Evolutionary conservation across 2,329 filamentous ascomycete genomes (phyloP), one percentile per base, ranked within the genome.

Genomic region (Fusarium sp.): DNA sequence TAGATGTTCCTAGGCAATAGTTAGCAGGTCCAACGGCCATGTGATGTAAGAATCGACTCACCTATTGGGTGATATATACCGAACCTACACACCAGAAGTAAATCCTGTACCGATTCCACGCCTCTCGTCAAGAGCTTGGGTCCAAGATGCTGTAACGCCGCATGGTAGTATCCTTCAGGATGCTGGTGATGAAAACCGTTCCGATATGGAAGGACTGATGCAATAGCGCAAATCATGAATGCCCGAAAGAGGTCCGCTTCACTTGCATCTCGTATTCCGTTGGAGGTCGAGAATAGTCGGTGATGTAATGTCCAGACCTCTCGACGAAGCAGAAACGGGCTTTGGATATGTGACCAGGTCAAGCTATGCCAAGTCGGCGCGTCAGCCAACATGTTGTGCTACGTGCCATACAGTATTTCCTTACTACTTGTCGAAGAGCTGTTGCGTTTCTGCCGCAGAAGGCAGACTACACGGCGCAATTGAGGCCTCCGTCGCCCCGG

Each of bases 21-120:
- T 67, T 6, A 68, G 44, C 8, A 51, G 12, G 13, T n/a, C 23
- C 5, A 18, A 11, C 3, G n/a, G 15, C 41, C 27, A 1, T 10
- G 37, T 16, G 2, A 2, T 3, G 3, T 5, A 15, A 2, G 8
- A 4, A 1, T 9, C 3, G 6, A 31, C 16, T n/a, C 47, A 61
- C 71, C 68, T 1, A 73, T 72, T 0, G 68, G 66, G 28, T 73
- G 66, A 10, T 73, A 73, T 23, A 73, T 73, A 3, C 71, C 72
- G 11, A 73, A 69, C 39, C 71, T 60, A 9, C 61, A 64, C 9
- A 74, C 64, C 0, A 74, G 34, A 1, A 74, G 18, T 0, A 74
- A 30, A n/a, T 72, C 65, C 7, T 74, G 69, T 0, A 72, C 63
- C 4, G 71, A 65, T 2, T 73, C 69, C 0, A 73, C 11, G 0